These are phyloP conservation scores for Calonectria leucothoes DNA, from an alignment of 2,329 filamentous ascomycete genomes.

Conservation along the genomic window DNA sequence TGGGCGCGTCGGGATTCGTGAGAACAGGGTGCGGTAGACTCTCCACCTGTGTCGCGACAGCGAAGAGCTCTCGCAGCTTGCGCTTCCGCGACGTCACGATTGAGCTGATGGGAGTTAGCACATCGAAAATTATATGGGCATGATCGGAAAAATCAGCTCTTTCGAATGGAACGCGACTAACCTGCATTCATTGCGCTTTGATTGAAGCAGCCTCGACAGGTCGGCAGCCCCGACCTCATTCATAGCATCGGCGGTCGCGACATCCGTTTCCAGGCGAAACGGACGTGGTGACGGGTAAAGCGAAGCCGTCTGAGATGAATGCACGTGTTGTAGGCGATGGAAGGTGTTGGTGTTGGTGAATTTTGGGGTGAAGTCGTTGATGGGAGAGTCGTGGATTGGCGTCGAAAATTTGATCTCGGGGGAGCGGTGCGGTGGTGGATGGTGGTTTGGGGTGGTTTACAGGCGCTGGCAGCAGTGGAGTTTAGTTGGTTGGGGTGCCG, in stretches of 20 bases:
- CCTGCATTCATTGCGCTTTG: slow-evolving; percentile 72
- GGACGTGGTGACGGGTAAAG: slow-evolving; percentile 55
- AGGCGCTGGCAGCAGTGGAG: slow-evolving; percentile 38
- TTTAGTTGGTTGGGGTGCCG: slow-evolving; percentile 30
- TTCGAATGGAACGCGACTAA: slow-evolving; percentile 58
- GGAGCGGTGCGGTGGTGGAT: slow-evolving; percentile 33
- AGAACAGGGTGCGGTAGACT: slow-evolving; percentile 69
- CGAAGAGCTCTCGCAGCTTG: slow-evolving; percentile 89
- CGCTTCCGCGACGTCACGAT: slow-evolving; percentile 88
- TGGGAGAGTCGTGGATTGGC: slow-evolving; percentile 43
- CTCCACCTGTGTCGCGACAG: slow-evolving; percentile 78
- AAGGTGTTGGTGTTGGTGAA: slow-evolving; percentile 48
- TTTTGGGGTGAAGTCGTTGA: slow-evolving; percentile 44
- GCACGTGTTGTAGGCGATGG: slow-evolving; percentile 44
- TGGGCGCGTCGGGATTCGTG: slow-evolving; percentile 67
- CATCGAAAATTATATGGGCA: slow-evolving; percentile 55
- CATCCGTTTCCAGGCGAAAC: slow-evolving; percentile 77
- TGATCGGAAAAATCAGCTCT: slow-evolving; percentile 63
- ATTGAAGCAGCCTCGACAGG: slow-evolving; percentile 74
- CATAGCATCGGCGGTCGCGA: slow-evolving; percentile 76
- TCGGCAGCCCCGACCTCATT: slow-evolving; percentile 76
- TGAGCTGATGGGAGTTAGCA: slow-evolving; percentile 67
- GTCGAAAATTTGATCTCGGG: slow-evolving; percentile 48
- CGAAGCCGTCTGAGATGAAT: slow-evolving; percentile 44
- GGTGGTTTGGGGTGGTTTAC: slow-evolving; percentile 34